Base-by-base conservation (phyloP, 2,329 filamentous ascomycete genomes). In the Botrytis sinoallii region DNA sequence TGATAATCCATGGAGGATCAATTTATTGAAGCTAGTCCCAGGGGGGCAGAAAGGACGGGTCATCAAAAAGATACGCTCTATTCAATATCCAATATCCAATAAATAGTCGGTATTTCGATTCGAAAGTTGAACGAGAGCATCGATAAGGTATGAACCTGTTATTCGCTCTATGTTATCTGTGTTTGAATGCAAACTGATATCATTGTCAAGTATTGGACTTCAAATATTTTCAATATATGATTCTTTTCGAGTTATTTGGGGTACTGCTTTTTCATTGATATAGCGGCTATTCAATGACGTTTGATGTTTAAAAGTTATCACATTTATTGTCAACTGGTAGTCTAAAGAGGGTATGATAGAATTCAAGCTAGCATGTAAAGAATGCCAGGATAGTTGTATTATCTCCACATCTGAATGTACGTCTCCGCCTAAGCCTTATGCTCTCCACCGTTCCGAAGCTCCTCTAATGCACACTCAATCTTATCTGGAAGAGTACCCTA, bases 351-450 rank as follows among this genome's bases (percentile, higher is more conserved):
- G 63, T 72, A 59, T 72, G 35, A 52, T 46, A 60, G 63, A 68
- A 69, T 68, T 68, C 52, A 67, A 72, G 46, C 63, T 72, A 69
- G 71, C 71, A 68, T 40, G 38, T 57, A 72, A 60, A 29, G 18
- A 52, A 42, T 46, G 71, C 71, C 42, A 72, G 52, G 55, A 48
- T 29, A 40, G 71, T 52, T 69, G 68, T 61, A 69, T 68, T 61
- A 72, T 68, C 42, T 69, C 48, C 64, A 32, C 20, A 38, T 25
- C 52, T 38, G 22, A 40, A 72, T 46, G 63, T 68, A 71, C 32
- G 29, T 44, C 63, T 72, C 71, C 71, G 38, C 38, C 63, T 32
- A 38, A 59, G 12, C 60, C 68, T 72, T 42, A 32, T 66, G 61
- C 29, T 48, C 48, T 63, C 61, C 38, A 44, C 70, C 70, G 29